Base-by-base conservation (phyloP, 441 rosid species). In the Populus tomentosa region DNA sequence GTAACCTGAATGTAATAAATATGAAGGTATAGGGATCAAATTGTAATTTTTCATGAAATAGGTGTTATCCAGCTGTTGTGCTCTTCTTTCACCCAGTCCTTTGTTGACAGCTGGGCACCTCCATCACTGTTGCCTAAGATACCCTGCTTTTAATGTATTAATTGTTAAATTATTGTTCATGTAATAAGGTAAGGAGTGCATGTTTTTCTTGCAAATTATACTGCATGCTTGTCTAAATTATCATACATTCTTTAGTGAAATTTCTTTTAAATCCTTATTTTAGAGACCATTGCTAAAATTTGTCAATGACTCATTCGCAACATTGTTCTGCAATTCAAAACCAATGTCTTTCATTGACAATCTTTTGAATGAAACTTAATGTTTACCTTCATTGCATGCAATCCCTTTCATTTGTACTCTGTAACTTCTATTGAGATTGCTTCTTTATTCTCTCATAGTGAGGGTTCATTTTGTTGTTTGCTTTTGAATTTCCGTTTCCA, bases 401-500 rank as follows among this genome's bases (percentile, higher is more conserved):
- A 50, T 50, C 59, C n/a, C 6, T 50, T 50, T 50, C 59, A 50
- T 50, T 50, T 50, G 20, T 50, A 50, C n/a, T 50, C n/a, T 65
- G 30, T 21, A 23, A 65, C 69, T 65, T 8, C 36, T 69, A 21
- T 42, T 40, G 50, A 42, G 50, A 23, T 20, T n/a, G 56, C 59
- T 69, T 40, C 1, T 46, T 59, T 65, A 53, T 20, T 33, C 63
- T 36, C 67, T 67, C 46, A 42, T 53, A 56, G 64, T 28, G 67
- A 13, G 73, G 53, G 21, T 69, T 75, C 42, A 69, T 61, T 69
- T 69, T 77, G 65, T 32, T 76, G 75, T 65, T 18, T 59, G 35
- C 65, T 59, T 24, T 75, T 76, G 59, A 72, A 61, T 71, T 74
- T 11, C 26, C 28, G 36, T 74, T 77, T 59, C 66, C 84, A 96